phyloP scores from a whole-genome alignment of 805 yeast species.

The Metschnikowia gelsemii region DNA sequence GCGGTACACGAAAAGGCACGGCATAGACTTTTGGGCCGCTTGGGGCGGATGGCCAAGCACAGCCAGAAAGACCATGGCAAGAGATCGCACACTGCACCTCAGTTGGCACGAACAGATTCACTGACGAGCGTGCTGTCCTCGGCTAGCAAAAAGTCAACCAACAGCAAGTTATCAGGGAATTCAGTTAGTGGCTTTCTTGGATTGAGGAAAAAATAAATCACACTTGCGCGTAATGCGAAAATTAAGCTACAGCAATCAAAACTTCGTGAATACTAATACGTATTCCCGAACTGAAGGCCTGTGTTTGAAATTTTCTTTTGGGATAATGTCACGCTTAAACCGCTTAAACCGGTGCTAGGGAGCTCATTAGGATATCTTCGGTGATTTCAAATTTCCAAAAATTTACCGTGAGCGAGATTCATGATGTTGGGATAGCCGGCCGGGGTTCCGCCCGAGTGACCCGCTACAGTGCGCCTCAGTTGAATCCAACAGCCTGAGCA shows the following conservation, averaged over 20 bases:
- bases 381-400: too few species aligned
- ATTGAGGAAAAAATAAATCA: constrained; percentile 6
- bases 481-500: neutral
- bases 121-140: constrained; percentile 22
- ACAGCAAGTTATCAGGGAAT: constrained; percentile 7
- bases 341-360: too few species aligned
- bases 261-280: neutral
- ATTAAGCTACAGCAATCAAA: neutral
- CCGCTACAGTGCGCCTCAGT: neutral
- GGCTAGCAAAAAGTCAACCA: constrained; percentile 21
- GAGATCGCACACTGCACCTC: constrained; percentile 5
- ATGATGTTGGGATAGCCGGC: too few species aligned
- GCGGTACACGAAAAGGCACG: constrained; percentile 2
- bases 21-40: constrained; percentile 20
- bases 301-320: neutral
- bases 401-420: too few species aligned
- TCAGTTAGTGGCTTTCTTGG: constrained; percentile 11
- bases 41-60: constrained; percentile 19
- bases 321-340: neutral
- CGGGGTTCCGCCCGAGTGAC: neutral
- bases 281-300: too few species aligned
- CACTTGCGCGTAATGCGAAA: neutral
- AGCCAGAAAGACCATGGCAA: constrained; percentile 10
- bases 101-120: constrained; percentile 19
- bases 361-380: too few species aligned